phyloP scores from a whole-genome alignment of 192 early-diverging fungal species.

The Linnemannia hyalina region DNA sequence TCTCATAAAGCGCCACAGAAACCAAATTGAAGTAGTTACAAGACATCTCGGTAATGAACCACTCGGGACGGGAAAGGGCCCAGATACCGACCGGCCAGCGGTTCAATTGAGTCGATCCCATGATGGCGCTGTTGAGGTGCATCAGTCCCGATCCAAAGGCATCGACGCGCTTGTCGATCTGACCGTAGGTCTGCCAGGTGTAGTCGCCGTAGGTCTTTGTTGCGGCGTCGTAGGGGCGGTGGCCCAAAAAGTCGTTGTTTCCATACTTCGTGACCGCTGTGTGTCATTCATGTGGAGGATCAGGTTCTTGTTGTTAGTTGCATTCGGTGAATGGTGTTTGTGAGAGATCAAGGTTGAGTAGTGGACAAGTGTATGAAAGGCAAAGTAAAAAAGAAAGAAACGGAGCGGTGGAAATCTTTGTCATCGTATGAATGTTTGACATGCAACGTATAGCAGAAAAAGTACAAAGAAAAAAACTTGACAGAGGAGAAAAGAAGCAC shows the following conservation, averaged over 20 bases:
- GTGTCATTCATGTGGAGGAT: not conserved
- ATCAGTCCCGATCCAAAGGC: slow-evolving; percentile 78
- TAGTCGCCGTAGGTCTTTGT: slow-evolving; percentile 71
- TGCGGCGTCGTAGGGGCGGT: slow-evolving; percentile 64
- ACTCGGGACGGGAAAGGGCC: slow-evolving; percentile 71
- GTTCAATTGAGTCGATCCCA: slow-evolving; percentile 26
- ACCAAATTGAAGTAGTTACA: slow-evolving; percentile 70
- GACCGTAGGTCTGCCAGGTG: slow-evolving; percentile 76
- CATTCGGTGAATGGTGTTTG: not conserved
- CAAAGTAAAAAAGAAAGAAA: not conserved
- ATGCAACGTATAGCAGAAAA: not conserved
- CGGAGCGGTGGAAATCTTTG: not conserved
- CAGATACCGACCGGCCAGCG: slow-evolving; percentile 75
- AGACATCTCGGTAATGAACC: slow-evolving; percentile 73
- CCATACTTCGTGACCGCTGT: slow-evolving; percentile 64
- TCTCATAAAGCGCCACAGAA: slow-evolving; percentile 88
- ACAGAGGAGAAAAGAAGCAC: too few species aligned
- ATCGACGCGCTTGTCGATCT: slow-evolving; percentile 66
- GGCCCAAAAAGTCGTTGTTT: slow-evolving; percentile 72
- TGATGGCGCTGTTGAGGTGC: slow-evolving; percentile 60
- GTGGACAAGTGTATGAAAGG: not conserved
- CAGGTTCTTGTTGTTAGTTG: not conserved
- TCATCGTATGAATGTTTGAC: not conserved
- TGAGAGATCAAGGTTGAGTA: not conserved
- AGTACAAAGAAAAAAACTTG: not conserved